Evolutionary conservation across 495 filamentous ascomycete species (phyloP), one percentile per base, ranked within the genome.

Genomic region (Patellaria atrata): DNA sequence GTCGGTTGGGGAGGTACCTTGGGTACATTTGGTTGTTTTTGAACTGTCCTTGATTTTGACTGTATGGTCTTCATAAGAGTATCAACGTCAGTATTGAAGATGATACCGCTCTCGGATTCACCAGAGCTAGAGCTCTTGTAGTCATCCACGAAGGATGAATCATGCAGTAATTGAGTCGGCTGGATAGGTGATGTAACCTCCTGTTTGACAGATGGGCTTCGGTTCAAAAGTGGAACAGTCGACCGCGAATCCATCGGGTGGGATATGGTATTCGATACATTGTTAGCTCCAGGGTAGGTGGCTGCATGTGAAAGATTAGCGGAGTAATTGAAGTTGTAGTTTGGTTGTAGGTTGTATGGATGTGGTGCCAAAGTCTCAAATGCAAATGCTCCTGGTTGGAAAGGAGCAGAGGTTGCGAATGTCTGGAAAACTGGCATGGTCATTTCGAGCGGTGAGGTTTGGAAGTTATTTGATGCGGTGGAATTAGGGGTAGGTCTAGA

Each of bases 41-140:
- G 61, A 51, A 55, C 42, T 10, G 60, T 52, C 33, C 70, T 58
- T 22, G 58, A 45, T 43, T 82, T 82, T 17, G 78, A 62, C 53
- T 96, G 85, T 27, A 96, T 92, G 4, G 80, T 70, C 55, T 81
- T 86, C 82, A 94, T 89, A 24, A 96, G 56, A n/a, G 73, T 73
- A 52, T 96, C 87, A 27, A 96, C 75, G 32, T 79, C 71, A 1
- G 84, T 96, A 20, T 71, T 70, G 57, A 86, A 89, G 28, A 71
- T 62, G 28, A 72, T 43, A 11, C 40, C 41, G 30, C 38, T 50
- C 25, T 43, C 41, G 9, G 36, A 38, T 5, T 52, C 52, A 1
- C 28, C 17, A 1, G 30, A 7, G 17, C 32, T 43, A 2, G 43
- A 29, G 19, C 29, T 35, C 31, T 42, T 45, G 22, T 26, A 20